phyloP scores from a whole-genome alignment of 2,329 filamentous ascomycete species.

The Diaporthe sp. region DNA sequence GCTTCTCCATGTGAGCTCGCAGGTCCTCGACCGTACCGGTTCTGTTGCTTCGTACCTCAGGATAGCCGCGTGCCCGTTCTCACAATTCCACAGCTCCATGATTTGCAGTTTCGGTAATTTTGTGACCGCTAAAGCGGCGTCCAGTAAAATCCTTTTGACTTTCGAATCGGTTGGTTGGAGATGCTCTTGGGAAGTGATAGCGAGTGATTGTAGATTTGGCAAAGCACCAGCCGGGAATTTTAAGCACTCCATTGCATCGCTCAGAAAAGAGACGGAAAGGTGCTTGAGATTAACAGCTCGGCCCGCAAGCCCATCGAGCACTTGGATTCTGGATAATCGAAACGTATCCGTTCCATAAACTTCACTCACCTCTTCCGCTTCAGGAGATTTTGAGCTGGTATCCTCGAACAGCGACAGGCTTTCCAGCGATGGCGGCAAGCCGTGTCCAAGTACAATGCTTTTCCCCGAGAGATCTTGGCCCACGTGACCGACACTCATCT shows the following conservation, averaged over 20 bases:
- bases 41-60: conserved; percentile 8
- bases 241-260: conserved; percentile 10
- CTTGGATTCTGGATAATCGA: not conserved
- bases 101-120: conserved; percentile 19
- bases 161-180: not conserved
- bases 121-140: not conserved
- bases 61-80: not conserved
- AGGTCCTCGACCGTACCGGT: not conserved
- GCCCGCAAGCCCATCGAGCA: not conserved
- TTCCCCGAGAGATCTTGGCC: not conserved
- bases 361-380: not conserved
- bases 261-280: conserved; percentile 22
- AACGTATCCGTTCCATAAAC: not conserved
- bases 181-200: not conserved
- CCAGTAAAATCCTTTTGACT: not conserved
- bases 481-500: not conserved
- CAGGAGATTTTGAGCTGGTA: not conserved
- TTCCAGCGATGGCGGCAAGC: not conserved
- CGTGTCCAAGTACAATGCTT: not conserved
- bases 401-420: conserved; percentile 12
- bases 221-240: not conserved
- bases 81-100: conserved; percentile 35
- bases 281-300: conserved; percentile 21
- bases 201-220: conserved; percentile 18
- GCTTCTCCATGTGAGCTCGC: conserved; percentile 15